Evolutionary conservation across 176 grass and related monocot species (phyloP).

Genomic region (Otatea glauca): DNA sequence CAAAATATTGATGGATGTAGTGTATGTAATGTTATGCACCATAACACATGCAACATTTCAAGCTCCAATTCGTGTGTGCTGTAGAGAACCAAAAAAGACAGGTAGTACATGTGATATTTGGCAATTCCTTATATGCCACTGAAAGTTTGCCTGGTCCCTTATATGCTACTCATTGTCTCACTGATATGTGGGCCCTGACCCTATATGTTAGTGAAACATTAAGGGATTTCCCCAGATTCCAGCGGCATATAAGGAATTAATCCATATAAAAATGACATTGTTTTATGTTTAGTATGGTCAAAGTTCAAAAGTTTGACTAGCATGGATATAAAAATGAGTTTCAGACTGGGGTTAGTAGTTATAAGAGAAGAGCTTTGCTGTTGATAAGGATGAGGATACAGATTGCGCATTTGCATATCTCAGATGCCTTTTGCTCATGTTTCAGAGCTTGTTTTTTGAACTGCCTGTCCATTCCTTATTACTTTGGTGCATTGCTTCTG

Average conservation of each 20-base stretch:
- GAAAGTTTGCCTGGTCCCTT: too few species aligned
- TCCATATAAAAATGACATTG: neutral
- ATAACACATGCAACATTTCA: conserved; percentile 1
- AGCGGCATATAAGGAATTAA: too few species aligned
- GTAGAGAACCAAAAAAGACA: neutral
- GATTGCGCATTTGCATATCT: neutral
- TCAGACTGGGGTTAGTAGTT: neutral
- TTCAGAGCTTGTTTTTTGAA: conserved; percentile 21
- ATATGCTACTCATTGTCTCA: too few species aligned
- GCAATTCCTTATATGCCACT: too few species aligned
- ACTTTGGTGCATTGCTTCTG: conserved; percentile 23
- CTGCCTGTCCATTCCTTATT: conserved; percentile 10
- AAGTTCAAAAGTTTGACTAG: too few species aligned
- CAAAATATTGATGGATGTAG: neutral
- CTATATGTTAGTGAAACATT: too few species aligned
- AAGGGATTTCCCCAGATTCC: too few species aligned
- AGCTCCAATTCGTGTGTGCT: neutral
- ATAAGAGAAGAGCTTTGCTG: neutral
- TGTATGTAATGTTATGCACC: neutral
- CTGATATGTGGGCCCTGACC: too few species aligned
- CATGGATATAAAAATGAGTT: neutral
- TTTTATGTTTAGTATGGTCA: neutral
- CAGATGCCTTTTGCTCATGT: neutral
- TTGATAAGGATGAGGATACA: conserved; percentile 29
- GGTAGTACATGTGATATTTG: neutral